phyloP scores from a whole-genome alignment of 148 eudicot genomes.

The Spergularia marina region DNA sequence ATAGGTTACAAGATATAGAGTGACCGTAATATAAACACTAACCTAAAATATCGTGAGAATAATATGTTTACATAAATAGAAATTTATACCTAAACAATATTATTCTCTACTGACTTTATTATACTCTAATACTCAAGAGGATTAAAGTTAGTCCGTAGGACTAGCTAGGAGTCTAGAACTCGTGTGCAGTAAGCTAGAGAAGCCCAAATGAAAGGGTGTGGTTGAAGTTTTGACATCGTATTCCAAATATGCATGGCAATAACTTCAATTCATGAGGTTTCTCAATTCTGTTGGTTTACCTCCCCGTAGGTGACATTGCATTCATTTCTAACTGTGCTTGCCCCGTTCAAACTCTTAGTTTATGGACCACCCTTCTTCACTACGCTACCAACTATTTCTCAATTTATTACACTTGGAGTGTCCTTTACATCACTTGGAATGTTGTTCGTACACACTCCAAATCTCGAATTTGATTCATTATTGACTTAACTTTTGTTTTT shows the following conservation, averaged over 20 bases:
- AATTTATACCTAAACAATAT: no score
- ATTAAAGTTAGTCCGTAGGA: no score
- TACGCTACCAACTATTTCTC: not conserved
- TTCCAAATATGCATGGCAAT: not conserved
- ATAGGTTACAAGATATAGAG: no score
- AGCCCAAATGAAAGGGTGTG: no score
- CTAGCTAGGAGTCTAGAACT: no score
- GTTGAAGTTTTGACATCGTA: not conserved
- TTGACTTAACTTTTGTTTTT: not conserved
- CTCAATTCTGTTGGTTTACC: not conserved
- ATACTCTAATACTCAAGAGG: no score
- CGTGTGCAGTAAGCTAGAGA: no score
- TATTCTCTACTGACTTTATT: no score
- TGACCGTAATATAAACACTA: no score
- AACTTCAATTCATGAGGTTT: no score
- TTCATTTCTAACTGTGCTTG: constrained; percentile 4
- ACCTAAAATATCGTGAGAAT: no score
- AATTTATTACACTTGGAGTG: not conserved
- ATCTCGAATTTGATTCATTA: not conserved
- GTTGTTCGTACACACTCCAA: not conserved
- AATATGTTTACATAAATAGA: no score
- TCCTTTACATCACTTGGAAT: not conserved
- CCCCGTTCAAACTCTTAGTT: not conserved
- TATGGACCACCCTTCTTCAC: constrained; percentile 10
- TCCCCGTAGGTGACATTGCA: constrained; percentile 4